phyloP scores from a whole-genome alignment of 1,284 basidiomycete genomes.

The Phenoliferia sp. region DNA sequence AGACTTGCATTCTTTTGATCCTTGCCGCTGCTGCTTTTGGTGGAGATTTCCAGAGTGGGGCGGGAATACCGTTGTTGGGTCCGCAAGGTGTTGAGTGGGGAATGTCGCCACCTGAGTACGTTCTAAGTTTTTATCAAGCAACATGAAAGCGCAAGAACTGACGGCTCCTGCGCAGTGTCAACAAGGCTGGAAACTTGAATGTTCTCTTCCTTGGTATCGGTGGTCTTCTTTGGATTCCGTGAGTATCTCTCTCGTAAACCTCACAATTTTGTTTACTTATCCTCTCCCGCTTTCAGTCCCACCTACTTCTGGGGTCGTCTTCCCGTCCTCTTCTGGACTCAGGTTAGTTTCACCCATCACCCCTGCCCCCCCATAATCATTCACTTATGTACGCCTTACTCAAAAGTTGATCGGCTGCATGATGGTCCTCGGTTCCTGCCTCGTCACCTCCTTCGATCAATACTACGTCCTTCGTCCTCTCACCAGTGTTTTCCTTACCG shows the following conservation, averaged over 20 bases:
- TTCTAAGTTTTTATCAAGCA: background rate
- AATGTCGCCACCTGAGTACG: slow-evolving; percentile 3
- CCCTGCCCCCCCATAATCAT: background rate
- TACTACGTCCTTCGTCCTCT: slow-evolving; percentile 30
- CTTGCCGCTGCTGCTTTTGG: slow-evolving; percentile 20
- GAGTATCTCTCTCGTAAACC: background rate
- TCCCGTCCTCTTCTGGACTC: slow-evolving; percentile 16
- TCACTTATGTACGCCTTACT: background rate
- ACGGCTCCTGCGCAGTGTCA: slow-evolving; percentile 1
- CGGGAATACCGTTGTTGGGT: slow-evolving; percentile 19
- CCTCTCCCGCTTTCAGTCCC: background rate
- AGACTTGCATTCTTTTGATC: slow-evolving; percentile 22
- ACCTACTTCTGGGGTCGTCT: slow-evolving; percentile 28
- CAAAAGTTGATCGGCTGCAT: slow-evolving; percentile 24
- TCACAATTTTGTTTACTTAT: background rate
- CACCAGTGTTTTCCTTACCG: slow-evolving; percentile 26
- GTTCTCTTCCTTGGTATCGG: slow-evolving; percentile 25
- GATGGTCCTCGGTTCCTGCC: slow-evolving; percentile 22
- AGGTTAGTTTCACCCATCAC: background rate
- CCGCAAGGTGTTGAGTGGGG: slow-evolving; percentile 26
- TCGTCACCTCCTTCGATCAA: slow-evolving; percentile 11
- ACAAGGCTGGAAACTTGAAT: slow-evolving; percentile 27
- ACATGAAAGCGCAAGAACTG: background rate
- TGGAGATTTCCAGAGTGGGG: slow-evolving; percentile 25
- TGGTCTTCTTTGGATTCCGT: slow-evolving; percentile 13